Evolutionary conservation across 2,329 filamentous ascomycete genomes (phyloP).

Genomic region (Pseudopithomyces chartarum): DNA sequence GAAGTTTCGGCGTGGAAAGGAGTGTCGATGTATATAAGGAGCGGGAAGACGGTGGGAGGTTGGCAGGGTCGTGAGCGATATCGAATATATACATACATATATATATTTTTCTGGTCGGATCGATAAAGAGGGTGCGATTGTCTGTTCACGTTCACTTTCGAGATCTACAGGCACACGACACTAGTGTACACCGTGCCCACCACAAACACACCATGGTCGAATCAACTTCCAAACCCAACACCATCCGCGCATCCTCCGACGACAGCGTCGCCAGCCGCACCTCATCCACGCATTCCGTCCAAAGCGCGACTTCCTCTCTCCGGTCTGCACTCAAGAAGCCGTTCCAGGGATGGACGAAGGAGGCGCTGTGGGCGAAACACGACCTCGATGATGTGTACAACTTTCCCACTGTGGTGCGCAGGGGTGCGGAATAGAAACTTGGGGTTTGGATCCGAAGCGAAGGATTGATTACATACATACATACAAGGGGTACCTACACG

Average conservation of each 20-base stretch:
- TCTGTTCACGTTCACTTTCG: too few species aligned
- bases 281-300: not conserved
- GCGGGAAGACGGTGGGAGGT: too few species aligned
- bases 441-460: not conserved
- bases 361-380: conserved; percentile 38
- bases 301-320: conserved; percentile 19
- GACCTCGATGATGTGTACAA: conserved; percentile 45
- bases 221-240: not conserved
- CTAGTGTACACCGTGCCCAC: not conserved
- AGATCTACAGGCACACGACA: not conserved
- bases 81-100: not conserved
- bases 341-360: conserved; percentile 42
- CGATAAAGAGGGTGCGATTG: too few species aligned
- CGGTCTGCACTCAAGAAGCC: conserved; percentile 37
- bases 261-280: not conserved
- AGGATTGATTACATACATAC: not conserved
- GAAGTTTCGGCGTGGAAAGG: not conserved
- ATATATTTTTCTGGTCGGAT: too few species aligned
- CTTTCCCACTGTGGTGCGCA: conserved; percentile 26
- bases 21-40: too few species aligned
- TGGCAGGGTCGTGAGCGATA: too few species aligned
- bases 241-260: not conserved
- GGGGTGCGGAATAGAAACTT: not conserved
- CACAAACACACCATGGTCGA: not conserved
- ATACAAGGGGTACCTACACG: too few species aligned